Evolutionary conservation across 768 basidiomycete species (phyloP).

Genomic region (Rhodotorula paludigena): DNA sequence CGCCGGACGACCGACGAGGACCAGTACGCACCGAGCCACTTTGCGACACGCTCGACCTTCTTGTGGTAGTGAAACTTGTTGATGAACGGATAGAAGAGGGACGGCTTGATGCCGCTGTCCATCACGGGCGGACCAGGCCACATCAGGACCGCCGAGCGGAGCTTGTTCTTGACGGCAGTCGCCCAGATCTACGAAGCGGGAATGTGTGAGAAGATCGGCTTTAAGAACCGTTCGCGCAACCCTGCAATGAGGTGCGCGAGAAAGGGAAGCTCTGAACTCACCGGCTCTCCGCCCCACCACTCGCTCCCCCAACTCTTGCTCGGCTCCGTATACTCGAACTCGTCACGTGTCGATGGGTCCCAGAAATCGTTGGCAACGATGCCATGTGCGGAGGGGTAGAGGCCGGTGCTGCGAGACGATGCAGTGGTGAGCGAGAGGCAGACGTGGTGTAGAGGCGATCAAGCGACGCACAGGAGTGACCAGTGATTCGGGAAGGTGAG

Average conservation of each 20-base stretch:
- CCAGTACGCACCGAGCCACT: conserved; percentile 69
- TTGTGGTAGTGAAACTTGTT: conserved; percentile 61
- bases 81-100: conserved; percentile 56
- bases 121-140: conserved; percentile 82
- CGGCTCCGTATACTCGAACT: conserved; percentile 67
- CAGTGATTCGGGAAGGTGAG: conserved; percentile 95
- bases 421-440: conserved; percentile 13
- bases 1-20: conserved; percentile 51
- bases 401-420: conserved; percentile 63
- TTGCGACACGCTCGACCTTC: conserved; percentile 70
- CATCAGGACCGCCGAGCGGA: conserved; percentile 82
- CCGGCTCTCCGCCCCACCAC: conserved; percentile 91
- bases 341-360: conserved; percentile 64
- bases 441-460: neutral
- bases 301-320: conserved; percentile 60
- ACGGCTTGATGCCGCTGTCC: conserved; percentile 59
- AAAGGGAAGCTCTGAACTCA: conserved; percentile 47
- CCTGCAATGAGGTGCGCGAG: too few species aligned
- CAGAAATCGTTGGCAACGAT: conserved; percentile 89
- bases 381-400: conserved; percentile 83
- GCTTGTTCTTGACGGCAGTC: conserved; percentile 66
- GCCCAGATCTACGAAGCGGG: conserved; percentile 74
- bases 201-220: neutral
- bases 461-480: conserved; percentile 64
- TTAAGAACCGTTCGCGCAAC: too few species aligned